Evolutionary conservation across 805 yeast genomes (phyloP).

Genomic region (Diddensiella santjacobensis): DNA sequence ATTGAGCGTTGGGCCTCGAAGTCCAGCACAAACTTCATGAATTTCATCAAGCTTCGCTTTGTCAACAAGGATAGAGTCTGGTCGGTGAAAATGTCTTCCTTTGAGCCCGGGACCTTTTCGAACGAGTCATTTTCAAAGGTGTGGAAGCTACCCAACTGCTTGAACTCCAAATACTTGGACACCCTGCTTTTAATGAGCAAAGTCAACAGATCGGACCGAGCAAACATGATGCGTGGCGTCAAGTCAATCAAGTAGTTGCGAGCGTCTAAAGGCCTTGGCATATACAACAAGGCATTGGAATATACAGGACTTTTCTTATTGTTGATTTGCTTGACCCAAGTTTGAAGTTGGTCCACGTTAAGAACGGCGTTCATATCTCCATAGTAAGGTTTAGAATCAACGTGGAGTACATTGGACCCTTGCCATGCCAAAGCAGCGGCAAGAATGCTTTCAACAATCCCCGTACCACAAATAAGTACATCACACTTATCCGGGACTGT

Average conservation of each 20-base stretch:
- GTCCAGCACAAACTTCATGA: constrained; percentile 77
- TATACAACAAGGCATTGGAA: constrained; percentile 72
- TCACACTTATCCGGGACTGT: constrained; percentile 60
- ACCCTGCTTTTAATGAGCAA: constrained; percentile 81
- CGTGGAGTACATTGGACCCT: constrained; percentile 90
- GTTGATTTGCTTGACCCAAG: constrained; percentile 77
- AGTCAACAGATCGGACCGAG: constrained; percentile 80
- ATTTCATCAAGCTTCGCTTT: constrained; percentile 84
- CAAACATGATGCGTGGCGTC: constrained; percentile 82
- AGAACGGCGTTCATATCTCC: constrained; percentile 87
- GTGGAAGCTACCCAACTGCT: constrained; percentile 82
- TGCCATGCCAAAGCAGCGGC: constrained; percentile 98
- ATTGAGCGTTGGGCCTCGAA: constrained; percentile 52
- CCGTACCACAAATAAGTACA: constrained; percentile 89
- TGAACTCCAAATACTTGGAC: constrained; percentile 87
- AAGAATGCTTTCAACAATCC: constrained; percentile 77
- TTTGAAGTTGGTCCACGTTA: constrained; percentile 77
- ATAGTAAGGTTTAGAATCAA: constrained; percentile 78
- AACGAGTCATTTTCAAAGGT: constrained; percentile 91
- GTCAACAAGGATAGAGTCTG: constrained; percentile 69
- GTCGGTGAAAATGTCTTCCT: constrained; percentile 91
- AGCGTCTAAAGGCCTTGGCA: constrained; percentile 63
- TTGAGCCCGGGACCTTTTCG: constrained; percentile 79
- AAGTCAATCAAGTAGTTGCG: constrained; percentile 84
- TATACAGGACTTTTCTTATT: constrained; percentile 38